A percentile compares a stretch with the other conserved stretches of the same genome.
phyloP scores from a whole-genome alignment of 2,329 filamentous ascomycete species.

The Cryphonectria carpinicola region DNA sequence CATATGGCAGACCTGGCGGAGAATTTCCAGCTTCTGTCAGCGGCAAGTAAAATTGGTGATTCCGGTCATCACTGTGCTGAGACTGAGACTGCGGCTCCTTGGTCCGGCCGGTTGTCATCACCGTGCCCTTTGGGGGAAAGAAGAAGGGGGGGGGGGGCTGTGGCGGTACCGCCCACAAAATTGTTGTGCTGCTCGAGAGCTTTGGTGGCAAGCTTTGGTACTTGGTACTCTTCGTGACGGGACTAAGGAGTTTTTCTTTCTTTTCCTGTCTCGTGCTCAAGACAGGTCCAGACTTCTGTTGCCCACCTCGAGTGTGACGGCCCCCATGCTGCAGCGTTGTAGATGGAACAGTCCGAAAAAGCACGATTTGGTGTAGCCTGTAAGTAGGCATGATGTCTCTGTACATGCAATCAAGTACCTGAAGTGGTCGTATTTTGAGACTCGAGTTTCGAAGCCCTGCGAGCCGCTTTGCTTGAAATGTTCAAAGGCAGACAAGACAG shows the following conservation, averaged over 20 bases:
- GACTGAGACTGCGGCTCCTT: not conserved
- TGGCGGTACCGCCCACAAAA: not conserved
- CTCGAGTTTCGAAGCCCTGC: not conserved
- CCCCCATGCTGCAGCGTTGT: not conserved
- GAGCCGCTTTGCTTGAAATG: not conserved
- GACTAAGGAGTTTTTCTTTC: not conserved
- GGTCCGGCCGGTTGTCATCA: not conserved
- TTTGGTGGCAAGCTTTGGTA: not conserved
- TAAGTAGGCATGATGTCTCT: not conserved
- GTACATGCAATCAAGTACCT: not conserved
- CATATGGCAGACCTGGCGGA: conserved; percentile 12
- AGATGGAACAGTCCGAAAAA: not conserved
- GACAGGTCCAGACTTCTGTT: not conserved
- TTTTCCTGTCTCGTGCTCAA: not conserved
- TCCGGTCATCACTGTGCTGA: conserved; percentile 13
- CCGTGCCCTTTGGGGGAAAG: not conserved
- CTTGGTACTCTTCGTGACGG: not conserved
- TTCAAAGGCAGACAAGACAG: not conserved
- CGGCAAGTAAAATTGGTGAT: conserved; percentile 15
- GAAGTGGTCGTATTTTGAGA: not conserved
- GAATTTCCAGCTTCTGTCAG: conserved; percentile 13
- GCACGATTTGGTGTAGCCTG: not conserved
- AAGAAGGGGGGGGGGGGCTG: not conserved
- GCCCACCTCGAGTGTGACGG: not conserved
- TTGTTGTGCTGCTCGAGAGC: not conserved